A percentile compares a stretch with the other conserved stretches of the same genome.
Evolutionary conservation across 1,139 yeast genomes (phyloP).

Genomic region (Yamadazyma blattariae): DNA sequence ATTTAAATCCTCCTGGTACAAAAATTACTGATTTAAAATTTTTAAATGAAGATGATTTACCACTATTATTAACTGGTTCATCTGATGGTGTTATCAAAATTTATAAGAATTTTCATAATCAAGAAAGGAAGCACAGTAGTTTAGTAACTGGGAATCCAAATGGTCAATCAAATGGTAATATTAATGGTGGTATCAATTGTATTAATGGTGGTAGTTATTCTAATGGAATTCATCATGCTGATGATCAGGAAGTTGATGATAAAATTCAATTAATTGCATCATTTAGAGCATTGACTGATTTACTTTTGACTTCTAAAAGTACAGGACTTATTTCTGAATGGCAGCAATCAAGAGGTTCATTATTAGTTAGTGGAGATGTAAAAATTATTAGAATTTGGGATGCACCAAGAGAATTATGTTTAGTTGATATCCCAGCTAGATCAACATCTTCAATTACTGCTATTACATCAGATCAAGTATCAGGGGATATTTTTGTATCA

Average conservation of each 20-base stretch:
- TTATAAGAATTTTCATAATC: constrained; percentile 70
- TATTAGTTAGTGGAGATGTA: constrained; percentile 93
- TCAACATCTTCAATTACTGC: constrained; percentile 88
- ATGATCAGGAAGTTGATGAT: constrained; percentile 21
- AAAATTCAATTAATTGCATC: constrained; percentile 69
- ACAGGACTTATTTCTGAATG: constrained; percentile 89
- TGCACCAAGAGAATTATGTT: constrained; percentile 88
- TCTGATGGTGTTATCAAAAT: constrained; percentile 91
- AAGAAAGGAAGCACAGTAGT: neutral
- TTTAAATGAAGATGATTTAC: constrained; percentile 88
- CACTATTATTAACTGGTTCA: constrained; percentile 82
- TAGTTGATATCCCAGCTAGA: constrained; percentile 86
- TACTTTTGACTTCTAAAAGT: constrained; percentile 74
- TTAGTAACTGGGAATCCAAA: neutral
- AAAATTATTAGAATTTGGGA: constrained; percentile 93
- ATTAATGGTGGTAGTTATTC: too few relatives aligned
- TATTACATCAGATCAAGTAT: constrained; percentile 90
- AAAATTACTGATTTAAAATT: constrained; percentile 84
- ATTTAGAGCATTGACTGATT: constrained; percentile 92
- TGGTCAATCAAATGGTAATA: neutral
- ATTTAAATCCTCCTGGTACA: constrained; percentile 84
- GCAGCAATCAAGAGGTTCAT: constrained; percentile 94
- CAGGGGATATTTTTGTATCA: constrained; percentile 87
- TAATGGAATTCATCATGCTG: neutral
- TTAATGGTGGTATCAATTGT: neutral